A percentile compares a stretch with the other conserved stretches of the same genome.
Conservation (phyloP, 2,329 filamentous ascomycete genomes). For the Calonectria fujianensis region DNA sequence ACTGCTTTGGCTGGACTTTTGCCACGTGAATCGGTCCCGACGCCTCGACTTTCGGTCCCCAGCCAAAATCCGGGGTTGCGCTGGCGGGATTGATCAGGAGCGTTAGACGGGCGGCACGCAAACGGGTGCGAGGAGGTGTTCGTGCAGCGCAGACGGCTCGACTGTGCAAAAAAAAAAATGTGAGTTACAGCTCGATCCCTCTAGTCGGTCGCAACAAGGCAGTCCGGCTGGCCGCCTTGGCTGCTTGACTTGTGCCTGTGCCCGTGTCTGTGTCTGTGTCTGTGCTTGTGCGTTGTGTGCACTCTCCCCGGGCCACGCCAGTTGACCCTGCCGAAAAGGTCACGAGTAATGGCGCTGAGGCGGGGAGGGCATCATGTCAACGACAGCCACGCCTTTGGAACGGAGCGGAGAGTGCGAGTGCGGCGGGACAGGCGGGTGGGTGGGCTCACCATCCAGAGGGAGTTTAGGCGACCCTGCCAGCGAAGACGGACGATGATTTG, state of each 20-base stretch:
- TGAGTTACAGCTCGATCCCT: conserved; percentile 43
- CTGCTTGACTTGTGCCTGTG: background rate
- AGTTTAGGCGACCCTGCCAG: conserved; percentile 22
- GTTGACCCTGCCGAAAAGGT: conserved; percentile 28
- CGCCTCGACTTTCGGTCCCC: conserved; percentile 1
- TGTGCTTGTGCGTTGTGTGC: conserved; percentile 25
- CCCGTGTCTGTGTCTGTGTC: conserved; percentile 11
- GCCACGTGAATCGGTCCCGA: conserved; percentile 40
- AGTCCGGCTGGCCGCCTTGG: conserved; percentile 22
- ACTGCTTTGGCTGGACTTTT: conserved; percentile 31
- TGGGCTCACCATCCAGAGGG: conserved; percentile 49
- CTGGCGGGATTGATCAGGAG: background rate
- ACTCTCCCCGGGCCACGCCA: conserved; percentile 2
- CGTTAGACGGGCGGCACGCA: conserved; percentile 2
- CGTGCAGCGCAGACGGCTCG: conserved; percentile 46
- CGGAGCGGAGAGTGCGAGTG: conserved; percentile 37
- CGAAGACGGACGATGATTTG: conserved; percentile 28
- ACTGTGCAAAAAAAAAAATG: conserved; percentile 40
- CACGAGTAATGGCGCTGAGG: conserved; percentile 47
- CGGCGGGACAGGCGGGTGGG: conserved; percentile 42
- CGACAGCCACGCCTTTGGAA: conserved; percentile 36
- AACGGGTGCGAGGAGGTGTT: conserved; percentile 28
- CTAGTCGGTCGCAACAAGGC: conserved; percentile 25
- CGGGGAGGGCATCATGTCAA: conserved; percentile 46
- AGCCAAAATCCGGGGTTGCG: conserved; percentile 13